Evolutionary conservation across 805 yeast genomes (phyloP).

Genomic region (Suhomyces prunicola): DNA sequence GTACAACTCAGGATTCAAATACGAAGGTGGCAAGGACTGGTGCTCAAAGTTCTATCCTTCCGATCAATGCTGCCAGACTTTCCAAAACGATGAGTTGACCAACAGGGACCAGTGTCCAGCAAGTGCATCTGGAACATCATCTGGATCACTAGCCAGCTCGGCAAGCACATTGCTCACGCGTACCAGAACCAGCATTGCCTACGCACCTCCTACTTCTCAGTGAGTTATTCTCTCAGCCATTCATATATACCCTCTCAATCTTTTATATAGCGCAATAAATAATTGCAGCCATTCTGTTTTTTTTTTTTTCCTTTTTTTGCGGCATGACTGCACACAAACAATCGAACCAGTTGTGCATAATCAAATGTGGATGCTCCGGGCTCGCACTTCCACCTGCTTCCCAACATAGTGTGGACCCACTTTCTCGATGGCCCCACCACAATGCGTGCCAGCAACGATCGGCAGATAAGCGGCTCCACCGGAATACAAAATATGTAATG

Average conservation of each 20-base stretch:
- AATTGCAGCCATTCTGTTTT: neutral
- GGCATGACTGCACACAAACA: neutral
- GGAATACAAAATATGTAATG: neutral
- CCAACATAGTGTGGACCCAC: neutral
- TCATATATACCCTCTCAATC: neutral
- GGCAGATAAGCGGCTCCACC: neutral
- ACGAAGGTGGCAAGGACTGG: slow-evolving; percentile 18
- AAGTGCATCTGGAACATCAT: neutral
- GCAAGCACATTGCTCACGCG: neutral
- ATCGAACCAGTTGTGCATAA: neutral
- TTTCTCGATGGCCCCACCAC: neutral
- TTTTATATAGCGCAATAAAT: neutral
- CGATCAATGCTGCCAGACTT: slow-evolving; percentile 12
- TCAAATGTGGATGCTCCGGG: neutral
- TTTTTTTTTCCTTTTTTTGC: neutral
- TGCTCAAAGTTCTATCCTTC: slow-evolving; percentile 14
- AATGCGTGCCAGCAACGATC: neutral
- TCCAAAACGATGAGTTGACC: slow-evolving; percentile 9
- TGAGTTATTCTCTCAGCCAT: neutral
- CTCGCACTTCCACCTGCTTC: neutral
- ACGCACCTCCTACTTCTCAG: neutral
- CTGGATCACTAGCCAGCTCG: neutral
- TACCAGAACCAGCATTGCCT: neutral
- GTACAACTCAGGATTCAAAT: slow-evolving; percentile 14
- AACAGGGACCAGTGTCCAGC: slow-evolving; percentile 11